Percentiles rank a stretch among this genome's conserved stretches.
Conservation (phyloP, 1,139 yeast genomes). For the Blastobotrys ciferrii region DNA sequence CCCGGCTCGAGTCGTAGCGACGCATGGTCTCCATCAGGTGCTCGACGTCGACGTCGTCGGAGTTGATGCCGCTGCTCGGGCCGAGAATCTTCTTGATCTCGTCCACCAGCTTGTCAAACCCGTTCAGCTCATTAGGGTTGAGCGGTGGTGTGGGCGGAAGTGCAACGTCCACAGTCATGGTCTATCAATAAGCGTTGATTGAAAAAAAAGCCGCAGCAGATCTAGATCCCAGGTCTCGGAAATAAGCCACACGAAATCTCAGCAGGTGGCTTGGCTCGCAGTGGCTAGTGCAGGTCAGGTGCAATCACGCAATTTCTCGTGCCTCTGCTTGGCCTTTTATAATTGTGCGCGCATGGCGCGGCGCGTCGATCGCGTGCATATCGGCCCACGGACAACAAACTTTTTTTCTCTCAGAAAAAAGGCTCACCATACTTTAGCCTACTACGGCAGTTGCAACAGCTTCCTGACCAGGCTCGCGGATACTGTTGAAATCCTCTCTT, state of each 20-base stretch:
- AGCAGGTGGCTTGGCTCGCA: not conserved
- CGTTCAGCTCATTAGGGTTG: constrained; percentile 4
- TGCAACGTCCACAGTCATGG: constrained; percentile 7
- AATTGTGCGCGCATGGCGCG: not conserved
- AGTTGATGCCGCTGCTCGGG: constrained; percentile 40
- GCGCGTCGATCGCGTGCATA: not conserved
- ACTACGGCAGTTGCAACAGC: too few species aligned
- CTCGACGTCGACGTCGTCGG: constrained; percentile 54
- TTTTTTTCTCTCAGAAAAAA: too few species aligned
- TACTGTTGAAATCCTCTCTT: too few species aligned
- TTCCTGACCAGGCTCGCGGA: too few species aligned
- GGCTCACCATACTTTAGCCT: too few species aligned
- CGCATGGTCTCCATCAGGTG: constrained; percentile 49
- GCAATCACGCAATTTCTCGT: constrained; percentile 10
- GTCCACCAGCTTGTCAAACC: constrained; percentile 36
- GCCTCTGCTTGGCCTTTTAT: not conserved
- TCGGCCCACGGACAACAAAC: not conserved
- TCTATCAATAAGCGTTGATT: not conserved
- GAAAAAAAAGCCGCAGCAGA: not conserved
- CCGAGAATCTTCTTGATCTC: constrained; percentile 39
- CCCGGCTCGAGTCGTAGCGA: constrained; percentile 45
- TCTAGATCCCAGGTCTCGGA: too few species aligned
- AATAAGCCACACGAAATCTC: not conserved
- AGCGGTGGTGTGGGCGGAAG: constrained; percentile 10
- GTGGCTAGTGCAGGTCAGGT: constrained; percentile 9